A percentile compares a stretch with the other conserved stretches of the same genome.
phyloP scores from a whole-genome alignment of 805 yeast genomes.

The Torulaspora quercuum region DNA sequence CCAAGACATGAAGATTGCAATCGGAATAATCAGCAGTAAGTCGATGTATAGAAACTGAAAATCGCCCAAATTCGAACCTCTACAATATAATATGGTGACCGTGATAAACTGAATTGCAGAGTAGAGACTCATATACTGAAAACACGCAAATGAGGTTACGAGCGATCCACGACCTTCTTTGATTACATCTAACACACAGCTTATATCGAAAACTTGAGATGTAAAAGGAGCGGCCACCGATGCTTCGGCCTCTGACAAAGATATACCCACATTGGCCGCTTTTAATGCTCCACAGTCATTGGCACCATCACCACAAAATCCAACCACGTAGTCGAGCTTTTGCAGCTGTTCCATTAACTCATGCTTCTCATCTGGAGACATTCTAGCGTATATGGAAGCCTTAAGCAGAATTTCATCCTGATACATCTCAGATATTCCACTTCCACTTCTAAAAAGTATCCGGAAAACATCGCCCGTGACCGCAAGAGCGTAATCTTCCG shows the following conservation, averaged over 20 bases:
- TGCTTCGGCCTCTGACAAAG: conserved; percentile 96
- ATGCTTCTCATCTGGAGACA: conserved; percentile 99
- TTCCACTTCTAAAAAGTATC: conserved; percentile 51
- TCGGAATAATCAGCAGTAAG: conserved; percentile 81
- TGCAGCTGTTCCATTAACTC: conserved; percentile 88
- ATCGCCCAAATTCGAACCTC: conserved; percentile 93
- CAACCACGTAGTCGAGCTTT: conserved; percentile 82
- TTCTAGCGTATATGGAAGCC: conserved; percentile 82
- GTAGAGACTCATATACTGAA: conserved; percentile 95
- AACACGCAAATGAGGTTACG: conserved; percentile 93
- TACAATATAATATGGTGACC: conserved; percentile 75
- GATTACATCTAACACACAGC: conserved; percentile 88
- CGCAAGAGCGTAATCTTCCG: conserved; percentile 62
- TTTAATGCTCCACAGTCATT: conserved; percentile 98
- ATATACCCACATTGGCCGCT: conserved; percentile 96
- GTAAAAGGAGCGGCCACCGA: conserved; percentile 99
- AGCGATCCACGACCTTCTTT: conserved; percentile 92
- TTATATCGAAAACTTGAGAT: conserved; percentile 80
- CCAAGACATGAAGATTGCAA: conserved; percentile 98
- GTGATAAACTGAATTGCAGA: conserved; percentile 94
- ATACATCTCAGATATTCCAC: conserved; percentile 36
- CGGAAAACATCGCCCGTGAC: conserved; percentile 92
- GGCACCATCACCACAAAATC: conserved; percentile 99
- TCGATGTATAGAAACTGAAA: conserved; percentile 96
- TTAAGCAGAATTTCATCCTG: conserved; percentile 61